phyloP scores from a whole-genome alignment of 2,329 filamentous ascomycete genomes.

The Phaeosphaeriaceae sp. region DNA sequence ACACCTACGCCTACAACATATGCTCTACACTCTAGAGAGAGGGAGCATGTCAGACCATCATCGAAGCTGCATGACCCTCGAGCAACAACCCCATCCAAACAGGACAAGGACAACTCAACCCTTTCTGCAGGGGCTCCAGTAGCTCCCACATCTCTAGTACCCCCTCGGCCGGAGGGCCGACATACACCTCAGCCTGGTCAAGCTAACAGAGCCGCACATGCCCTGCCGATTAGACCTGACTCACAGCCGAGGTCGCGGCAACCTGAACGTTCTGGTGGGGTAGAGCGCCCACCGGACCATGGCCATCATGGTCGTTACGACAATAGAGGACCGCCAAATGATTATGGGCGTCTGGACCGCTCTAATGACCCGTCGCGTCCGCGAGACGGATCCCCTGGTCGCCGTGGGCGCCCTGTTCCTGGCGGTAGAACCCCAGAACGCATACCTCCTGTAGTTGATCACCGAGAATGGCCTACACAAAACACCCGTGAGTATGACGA shows the following conservation, averaged over 20 bases:
- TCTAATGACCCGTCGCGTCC: conserved; percentile 46
- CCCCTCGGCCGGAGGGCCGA: conserved; percentile 42
- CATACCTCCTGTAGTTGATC: conserved; percentile 27
- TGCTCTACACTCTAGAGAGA: conserved; percentile 25
- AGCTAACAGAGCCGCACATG: conserved; percentile 43
- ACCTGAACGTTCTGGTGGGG: conserved; percentile 32
- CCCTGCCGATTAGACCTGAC: conserved; percentile 65
- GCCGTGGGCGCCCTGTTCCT: conserved; percentile 37
- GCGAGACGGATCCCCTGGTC: conserved; percentile 51
- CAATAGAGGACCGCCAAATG: conserved; percentile 40
- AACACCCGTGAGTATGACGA: conserved; percentile 47
- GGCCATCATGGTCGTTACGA: conserved; percentile 40
- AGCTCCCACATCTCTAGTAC: conserved; percentile 22
- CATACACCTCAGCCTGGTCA: conserved; percentile 36
- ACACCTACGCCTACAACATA: conserved; percentile 20
- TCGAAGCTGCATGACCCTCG: conserved; percentile 16
- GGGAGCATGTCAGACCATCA: conserved; percentile 16
- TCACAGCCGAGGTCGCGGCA: conserved; percentile 56
- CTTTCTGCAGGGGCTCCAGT: conserved; percentile 3
- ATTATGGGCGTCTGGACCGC: conserved; percentile 55
- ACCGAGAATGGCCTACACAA: conserved; percentile 39
- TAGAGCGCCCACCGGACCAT: conserved; percentile 39
- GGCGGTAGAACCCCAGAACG: conserved; percentile 48
- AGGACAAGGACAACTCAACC: conserved; percentile 19
- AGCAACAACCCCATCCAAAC: conserved; percentile 19